phyloP scores from a whole-genome alignment of 1,139 yeast species.

The Suhomyces bribrorum region DNA sequence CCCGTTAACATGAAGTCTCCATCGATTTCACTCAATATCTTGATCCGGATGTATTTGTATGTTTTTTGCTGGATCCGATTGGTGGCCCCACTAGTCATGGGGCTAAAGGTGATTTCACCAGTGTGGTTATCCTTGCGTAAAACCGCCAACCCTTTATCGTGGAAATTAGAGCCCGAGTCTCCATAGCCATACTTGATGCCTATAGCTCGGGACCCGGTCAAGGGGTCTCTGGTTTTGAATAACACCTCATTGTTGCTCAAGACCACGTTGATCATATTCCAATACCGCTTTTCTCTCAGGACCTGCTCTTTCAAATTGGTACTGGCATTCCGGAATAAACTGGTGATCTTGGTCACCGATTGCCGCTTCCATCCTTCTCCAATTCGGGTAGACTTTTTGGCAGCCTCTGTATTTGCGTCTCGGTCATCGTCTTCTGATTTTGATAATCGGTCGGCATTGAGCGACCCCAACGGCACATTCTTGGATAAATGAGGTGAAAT shows the following conservation, averaged over 20 bases:
- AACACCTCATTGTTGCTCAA: slow-evolving; percentile 66
- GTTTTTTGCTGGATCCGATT: slow-evolving; percentile 28
- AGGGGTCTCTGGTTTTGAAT: slow-evolving; percentile 63
- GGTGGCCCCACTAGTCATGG: slow-evolving; percentile 21
- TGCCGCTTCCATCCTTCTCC: slow-evolving; percentile 89
- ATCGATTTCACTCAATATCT: slow-evolving; percentile 54
- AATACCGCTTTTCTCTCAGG: slow-evolving; percentile 65
- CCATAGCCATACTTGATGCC: slow-evolving; percentile 90
- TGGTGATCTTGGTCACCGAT: slow-evolving; percentile 59
- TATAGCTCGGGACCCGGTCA: slow-evolving; percentile 47
- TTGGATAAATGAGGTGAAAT: slow-evolving; percentile 86
- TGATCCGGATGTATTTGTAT: slow-evolving; percentile 51
- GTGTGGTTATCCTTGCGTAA: slow-evolving; percentile 44
- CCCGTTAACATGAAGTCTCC: slow-evolving; percentile 54
- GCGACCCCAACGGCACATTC: slow-evolving; percentile 76
- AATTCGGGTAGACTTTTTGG: slow-evolving; percentile 36
- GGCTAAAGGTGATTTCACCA: slow-evolving; percentile 39
- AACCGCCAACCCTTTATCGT: slow-evolving; percentile 74
- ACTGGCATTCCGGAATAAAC: slow-evolving; percentile 53
- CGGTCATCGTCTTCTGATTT: slow-evolving; percentile 24
- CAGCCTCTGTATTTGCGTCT: slow-evolving; percentile 17
- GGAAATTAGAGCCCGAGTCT: slow-evolving; percentile 77
- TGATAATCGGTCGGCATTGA: slow-evolving; percentile 63
- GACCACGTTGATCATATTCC: slow-evolving; percentile 61
- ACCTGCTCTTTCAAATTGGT: slow-evolving; percentile 55